phyloP scores from a whole-genome alignment of 352 stramenopile species.

The Phytophthora tentaculata region DNA sequence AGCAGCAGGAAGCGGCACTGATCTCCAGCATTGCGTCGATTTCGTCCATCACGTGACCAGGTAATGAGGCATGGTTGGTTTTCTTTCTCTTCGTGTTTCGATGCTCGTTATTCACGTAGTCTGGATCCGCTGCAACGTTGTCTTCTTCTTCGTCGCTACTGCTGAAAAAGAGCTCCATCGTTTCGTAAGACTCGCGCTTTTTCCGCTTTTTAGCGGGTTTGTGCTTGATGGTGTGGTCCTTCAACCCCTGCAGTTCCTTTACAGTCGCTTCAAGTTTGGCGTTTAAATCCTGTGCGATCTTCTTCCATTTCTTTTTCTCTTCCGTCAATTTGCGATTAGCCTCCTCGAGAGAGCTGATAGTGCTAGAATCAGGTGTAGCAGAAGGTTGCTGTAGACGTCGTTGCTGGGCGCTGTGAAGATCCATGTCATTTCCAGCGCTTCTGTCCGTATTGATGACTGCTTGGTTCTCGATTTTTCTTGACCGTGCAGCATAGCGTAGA shows the following conservation, averaged over 20 bases:
- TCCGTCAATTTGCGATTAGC: conserved; percentile 48
- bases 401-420: too few species aligned
- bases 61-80: conserved; percentile 2
- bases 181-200: conserved; percentile 44
- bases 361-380: background rate
- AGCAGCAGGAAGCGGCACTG: conserved; percentile 48
- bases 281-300: conserved; percentile 40
- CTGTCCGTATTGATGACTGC: conserved; percentile 97
- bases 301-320: conserved; percentile 75
- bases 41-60: conserved; percentile 52
- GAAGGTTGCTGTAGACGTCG: background rate
- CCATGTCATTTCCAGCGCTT: conserved; percentile 86
- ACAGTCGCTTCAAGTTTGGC: conserved; percentile 29
- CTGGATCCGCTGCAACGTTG: conserved; percentile 59
- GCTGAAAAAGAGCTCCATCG: conserved; percentile 53
- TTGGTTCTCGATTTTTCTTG: conserved; percentile 99
- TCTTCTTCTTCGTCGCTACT: conserved; percentile 67
- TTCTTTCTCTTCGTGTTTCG: conserved; percentile 10
- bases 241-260: conserved; percentile 32
- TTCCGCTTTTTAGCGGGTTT: conserved; percentile 50
- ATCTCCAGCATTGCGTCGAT: conserved; percentile 61
- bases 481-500: conserved; percentile 94
- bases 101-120: conserved; percentile 70
- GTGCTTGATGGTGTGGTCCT: conserved; percentile 28
- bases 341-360: conserved; percentile 22